Evolutionary conservation across 1,284 basidiomycete species (phyloP).

Genomic region (Cutaneotrichosporon cutaneum): DNA sequence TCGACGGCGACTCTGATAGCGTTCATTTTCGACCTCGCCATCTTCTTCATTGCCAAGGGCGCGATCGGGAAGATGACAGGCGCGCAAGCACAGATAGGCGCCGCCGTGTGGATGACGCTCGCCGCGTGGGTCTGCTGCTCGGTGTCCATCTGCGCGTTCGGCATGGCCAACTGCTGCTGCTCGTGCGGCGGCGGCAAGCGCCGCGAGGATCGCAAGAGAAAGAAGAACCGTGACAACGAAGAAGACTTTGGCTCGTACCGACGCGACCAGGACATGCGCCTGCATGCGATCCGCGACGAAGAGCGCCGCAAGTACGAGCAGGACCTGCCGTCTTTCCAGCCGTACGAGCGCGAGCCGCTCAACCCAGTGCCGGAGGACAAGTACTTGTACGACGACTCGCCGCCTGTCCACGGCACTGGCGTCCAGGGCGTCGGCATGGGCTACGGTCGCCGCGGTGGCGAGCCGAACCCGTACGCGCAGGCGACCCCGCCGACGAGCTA

Average conservation of each 20-base stretch:
- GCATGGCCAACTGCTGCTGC: conserved; percentile 75
- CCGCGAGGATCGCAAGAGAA: conserved; percentile 50
- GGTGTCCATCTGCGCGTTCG: conserved; percentile 80
- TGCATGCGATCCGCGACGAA: conserved; percentile 45
- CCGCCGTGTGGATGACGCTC: conserved; percentile 79
- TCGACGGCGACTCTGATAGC: conserved; percentile 71
- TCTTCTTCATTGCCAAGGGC: conserved; percentile 79
- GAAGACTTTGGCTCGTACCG: conserved; percentile 31
- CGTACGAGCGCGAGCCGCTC: conserved; percentile 38
- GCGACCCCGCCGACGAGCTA: conserved; percentile 18
- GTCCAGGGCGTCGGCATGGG: conserved; percentile 46
- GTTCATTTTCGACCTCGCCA: conserved; percentile 78
- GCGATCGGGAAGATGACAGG: conserved; percentile 68
- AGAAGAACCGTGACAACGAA: conserved; percentile 35
- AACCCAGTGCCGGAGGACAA: conserved; percentile 38
- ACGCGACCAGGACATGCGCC: conserved; percentile 30
- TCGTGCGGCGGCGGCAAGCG: conserved; percentile 64
- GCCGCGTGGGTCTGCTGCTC: conserved; percentile 77
- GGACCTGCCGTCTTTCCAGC: conserved; percentile 42
- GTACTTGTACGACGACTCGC: conserved; percentile 39
- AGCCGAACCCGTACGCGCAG: conserved; percentile 17
- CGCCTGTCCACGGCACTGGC: conserved; percentile 29
- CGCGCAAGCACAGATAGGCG: conserved; percentile 71
- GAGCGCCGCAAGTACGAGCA: conserved; percentile 38
- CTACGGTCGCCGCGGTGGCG: conserved; percentile 19